Conservation (phyloP, 768 basidiomycete genomes). For the Suillus cothurnatus region DNA sequence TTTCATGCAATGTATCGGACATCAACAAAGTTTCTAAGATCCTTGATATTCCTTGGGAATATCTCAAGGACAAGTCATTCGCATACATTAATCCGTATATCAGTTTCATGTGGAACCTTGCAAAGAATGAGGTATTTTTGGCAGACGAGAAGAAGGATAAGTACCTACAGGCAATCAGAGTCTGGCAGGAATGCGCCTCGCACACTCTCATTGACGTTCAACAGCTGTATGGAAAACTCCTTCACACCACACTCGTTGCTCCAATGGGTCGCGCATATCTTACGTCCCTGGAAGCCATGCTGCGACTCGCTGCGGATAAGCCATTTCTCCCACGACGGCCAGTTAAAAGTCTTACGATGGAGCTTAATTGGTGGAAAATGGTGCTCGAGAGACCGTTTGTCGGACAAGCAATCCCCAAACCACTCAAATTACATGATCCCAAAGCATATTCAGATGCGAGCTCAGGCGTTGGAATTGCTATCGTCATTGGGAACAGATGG, state of each 20-base stretch:
- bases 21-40: not conserved
- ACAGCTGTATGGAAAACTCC: not conserved
- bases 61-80: not conserved
- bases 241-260: fast-evolving
- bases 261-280: not conserved
- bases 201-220: not conserved
- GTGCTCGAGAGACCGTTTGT: not conserved
- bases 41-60: not conserved
- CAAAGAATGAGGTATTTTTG: not conserved
- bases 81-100: not conserved
- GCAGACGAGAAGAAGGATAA: not conserved
- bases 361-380: not conserved
- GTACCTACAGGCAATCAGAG: fast-evolving
- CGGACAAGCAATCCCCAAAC: not conserved
- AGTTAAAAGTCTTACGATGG: not conserved
- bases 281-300: not conserved
- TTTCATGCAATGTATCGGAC: not conserved
- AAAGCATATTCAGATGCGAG: constrained; percentile 18
- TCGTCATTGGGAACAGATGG: constrained; percentile 8
- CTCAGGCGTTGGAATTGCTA: not conserved
- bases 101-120: not conserved
- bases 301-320: not conserved
- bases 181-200: fast-evolving
- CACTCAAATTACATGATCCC: not conserved
- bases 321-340: not conserved